phyloP scores from a whole-genome alignment of 2,329 filamentous ascomycete genomes.

The Xylariales sp. region DNA sequence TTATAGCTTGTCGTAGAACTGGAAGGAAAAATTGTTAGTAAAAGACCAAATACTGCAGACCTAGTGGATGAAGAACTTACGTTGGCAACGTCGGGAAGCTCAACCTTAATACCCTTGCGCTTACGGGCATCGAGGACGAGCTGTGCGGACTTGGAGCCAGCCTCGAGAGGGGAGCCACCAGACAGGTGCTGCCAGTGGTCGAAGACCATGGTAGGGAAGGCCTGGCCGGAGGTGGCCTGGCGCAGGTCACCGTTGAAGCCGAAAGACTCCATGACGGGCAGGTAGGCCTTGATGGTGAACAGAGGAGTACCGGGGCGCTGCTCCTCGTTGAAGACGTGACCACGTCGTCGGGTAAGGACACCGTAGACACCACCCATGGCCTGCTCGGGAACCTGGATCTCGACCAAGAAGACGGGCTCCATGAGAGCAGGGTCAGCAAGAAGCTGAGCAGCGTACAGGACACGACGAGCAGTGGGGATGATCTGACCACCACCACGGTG shows the following conservation, averaged over 20 bases:
- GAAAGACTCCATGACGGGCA: conserved; percentile 96
- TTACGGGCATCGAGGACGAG: conserved; percentile 90
- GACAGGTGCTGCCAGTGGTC: conserved; percentile 97
- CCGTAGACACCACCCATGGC: conserved; percentile 99
- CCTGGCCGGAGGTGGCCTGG: conserved; percentile 88
- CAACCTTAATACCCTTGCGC: conserved; percentile 98
- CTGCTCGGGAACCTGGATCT: conserved; percentile 97
- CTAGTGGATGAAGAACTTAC: too few species aligned
- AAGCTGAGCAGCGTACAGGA: conserved; percentile 88
- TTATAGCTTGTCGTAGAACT: conserved; percentile 99
- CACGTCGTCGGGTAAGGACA: conserved; percentile 95
- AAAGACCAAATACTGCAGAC: too few species aligned
- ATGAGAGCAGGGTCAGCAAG: conserved; percentile 87
- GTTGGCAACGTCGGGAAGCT: conserved; percentile 90
- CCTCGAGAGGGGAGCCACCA: conserved; percentile 87
- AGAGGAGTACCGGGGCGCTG: conserved; percentile 98
- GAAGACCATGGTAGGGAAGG: conserved; percentile 98
- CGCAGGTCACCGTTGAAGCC: conserved; percentile 98
- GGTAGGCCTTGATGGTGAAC: conserved; percentile 98
- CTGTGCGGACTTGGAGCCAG: conserved; percentile 73
- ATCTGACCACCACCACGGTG: conserved; percentile 99
- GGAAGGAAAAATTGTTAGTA: conserved; percentile 39
- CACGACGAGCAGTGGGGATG: conserved; percentile 96
- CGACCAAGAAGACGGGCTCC: conserved; percentile 98
- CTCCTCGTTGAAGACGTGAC: conserved; percentile 98